Percentiles rank a stretch among this genome's conserved stretches.
phyloP scores from a whole-genome alignment of 2,329 filamentous ascomycete genomes.

The Dactylellina leptospora region DNA sequence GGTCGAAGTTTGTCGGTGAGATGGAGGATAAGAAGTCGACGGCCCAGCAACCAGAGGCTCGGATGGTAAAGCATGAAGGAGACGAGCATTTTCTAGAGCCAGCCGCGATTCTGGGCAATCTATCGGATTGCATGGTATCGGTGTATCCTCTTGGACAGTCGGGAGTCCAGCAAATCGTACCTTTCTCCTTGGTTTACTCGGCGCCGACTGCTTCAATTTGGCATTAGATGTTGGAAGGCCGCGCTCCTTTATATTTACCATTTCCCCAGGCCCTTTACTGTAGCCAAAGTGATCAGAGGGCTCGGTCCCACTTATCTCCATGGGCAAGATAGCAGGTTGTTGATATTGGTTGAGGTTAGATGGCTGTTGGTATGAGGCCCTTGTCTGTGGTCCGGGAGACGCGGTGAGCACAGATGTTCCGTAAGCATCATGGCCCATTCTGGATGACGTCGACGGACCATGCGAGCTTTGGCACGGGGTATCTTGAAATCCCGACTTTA shows the following conservation, averaged over 20 bases:
- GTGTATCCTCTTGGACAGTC: constrained; percentile 41
- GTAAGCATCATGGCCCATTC: constrained; percentile 34
- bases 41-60: neutral
- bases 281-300: constrained; percentile 25
- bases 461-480: neutral
- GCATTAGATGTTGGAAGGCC: constrained; percentile 5
- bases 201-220: constrained; percentile 16
- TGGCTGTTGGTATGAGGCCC: neutral
- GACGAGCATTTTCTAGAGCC: constrained; percentile 36
- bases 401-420: neutral
- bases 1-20: constrained; percentile 3
- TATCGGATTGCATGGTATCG: constrained; percentile 46
- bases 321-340: neutral
- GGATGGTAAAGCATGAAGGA: constrained; percentile 12
- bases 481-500: neutral
- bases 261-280: constrained; percentile 17
- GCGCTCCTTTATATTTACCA: constrained; percentile 43
- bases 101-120: constrained; percentile 32
- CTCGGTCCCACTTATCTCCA: constrained; percentile 2
- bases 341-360: constrained; percentile 1
- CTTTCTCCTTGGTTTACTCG: constrained; percentile 17
- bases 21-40: neutral
- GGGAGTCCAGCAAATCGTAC: constrained; percentile 25
- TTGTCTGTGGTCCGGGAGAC: neutral
- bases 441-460: constrained; percentile 6